Evolutionary conservation across 345 rosid species (phyloP), one percentile per base, ranked within the genome.

Genomic region (Salix caprea): DNA sequence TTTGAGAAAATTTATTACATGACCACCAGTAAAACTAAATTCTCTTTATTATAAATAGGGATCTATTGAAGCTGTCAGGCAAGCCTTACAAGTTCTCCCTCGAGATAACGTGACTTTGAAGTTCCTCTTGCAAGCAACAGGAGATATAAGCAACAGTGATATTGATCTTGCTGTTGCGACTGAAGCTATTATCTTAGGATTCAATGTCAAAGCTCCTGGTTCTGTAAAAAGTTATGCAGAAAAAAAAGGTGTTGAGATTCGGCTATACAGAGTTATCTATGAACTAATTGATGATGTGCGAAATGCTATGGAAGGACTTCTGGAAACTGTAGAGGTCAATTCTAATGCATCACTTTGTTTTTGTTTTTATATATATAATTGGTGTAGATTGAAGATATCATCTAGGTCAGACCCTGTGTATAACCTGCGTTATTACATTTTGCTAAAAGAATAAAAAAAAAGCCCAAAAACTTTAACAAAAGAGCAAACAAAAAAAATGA

Each of bases 251-350:
- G 98, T 96, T 74, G 99, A 96, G 90, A 91, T 96, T 85, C 90
- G 97, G 76, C 84, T 87, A 13, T 96, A 96, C 61, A 93, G 79
- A 84, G 94, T 96, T 76, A 96, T 96, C 81, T 96, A 96, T 82
- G 99, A 96, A 69, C 97, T 96, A 71, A 89, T 96, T 79, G 92
- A 96, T 73, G 99, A 96, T 70, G 86, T 96, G 60, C 87, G 99
- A 69, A 90, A 91, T 70, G 99, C 98, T 48, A 96, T 93, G 99
- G 99, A 96, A 87, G 99, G 99, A 83, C 98, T 93, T 77, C 90
- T 96, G 11, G 96, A 96, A 64, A 83, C 89, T 77, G 86, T 90
- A 76, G 96, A 96, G 99, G 99, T 96, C 54, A 60, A 14, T 81
- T 48, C 66, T 81, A 83, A 83, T 72, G 9, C 72, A 56, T 65